Conservation (phyloP, 1,284 basidiomycete genomes). For the Ganoderma sinense region DNA sequence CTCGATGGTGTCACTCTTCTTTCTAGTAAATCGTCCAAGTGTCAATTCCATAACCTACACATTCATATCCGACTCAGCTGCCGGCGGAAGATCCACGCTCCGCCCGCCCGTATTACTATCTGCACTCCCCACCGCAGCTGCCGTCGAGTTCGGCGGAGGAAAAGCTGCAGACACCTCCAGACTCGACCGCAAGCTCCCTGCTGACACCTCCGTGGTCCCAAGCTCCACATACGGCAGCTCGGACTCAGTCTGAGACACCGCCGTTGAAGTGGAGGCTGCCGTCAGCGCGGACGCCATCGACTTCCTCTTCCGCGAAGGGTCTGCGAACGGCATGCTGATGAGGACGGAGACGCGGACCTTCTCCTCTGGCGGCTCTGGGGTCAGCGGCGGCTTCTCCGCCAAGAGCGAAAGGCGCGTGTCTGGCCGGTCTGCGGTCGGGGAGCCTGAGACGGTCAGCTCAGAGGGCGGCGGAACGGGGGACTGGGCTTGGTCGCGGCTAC, state of each 20-base stretch:
- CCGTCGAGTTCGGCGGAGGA: neutral
- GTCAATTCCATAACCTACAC: neutral
- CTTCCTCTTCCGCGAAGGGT: slow-evolving; percentile 13
- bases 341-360: slow-evolving; percentile 29
- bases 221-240: slow-evolving; percentile 34
- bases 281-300: slow-evolving; percentile 12
- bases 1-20: neutral
- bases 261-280: neutral
- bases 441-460: neutral
- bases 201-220: slow-evolving; percentile 28
- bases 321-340: slow-evolving; percentile 33
- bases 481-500: slow-evolving; percentile 7
- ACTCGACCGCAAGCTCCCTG: slow-evolving; percentile 9
- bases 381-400: slow-evolving; percentile 18
- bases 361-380: slow-evolving; percentile 17
- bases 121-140: neutral
- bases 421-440: neutral
- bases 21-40: neutral
- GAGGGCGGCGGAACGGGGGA: neutral
- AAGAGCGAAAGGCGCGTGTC: slow-evolving; percentile 4
- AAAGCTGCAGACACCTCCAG: neutral
- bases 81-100: neutral
- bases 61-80: neutral
- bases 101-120: neutral
- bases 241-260: slow-evolving; percentile 3